Base-by-base conservation (phyloP, 2,329 filamentous ascomycete genomes). In the Westerdykella aurantiaca region DNA sequence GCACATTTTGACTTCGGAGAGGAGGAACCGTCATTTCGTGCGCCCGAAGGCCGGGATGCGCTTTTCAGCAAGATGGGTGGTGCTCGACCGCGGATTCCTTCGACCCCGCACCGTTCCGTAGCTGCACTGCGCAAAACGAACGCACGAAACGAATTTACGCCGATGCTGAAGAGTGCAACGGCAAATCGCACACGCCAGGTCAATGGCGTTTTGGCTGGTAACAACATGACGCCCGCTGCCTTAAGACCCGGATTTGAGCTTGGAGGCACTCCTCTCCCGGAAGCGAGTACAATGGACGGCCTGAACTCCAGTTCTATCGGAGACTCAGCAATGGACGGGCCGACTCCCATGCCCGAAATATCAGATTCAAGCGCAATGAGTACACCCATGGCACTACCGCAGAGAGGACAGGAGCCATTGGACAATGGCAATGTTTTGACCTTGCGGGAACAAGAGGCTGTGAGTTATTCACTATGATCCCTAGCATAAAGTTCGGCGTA, bases 401-500 rank as follows among this genome's bases (percentile, higher is more conserved):
- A 83, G 16, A 78, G 84, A 48, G 79, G 77, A 37, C 84, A 82
- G 18, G 71, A 68, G 1, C 79, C 87, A 4, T 69, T 95, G 31
- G 84, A 90, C 49, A 66, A 96, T 58, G 90, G 90, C 25, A 95
- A 96, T 57, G 85, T 94, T 61, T 77, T 96, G 55, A 95, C 93
- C 1, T 70, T 98, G 45, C 83, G 89, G 48, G 93, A 98, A 63
- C 93, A 98, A 67, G 93, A 97, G 69, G 89, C 88, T 55, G 86
- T 93, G 59, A 47, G 72, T 65, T 10, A 31, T 18, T 16, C 16
- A 10, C 6, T 16, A 3, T 18, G 7, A 12, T 35, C 11, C 16
- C 5, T 18, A 16, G n/a, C n/a, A n/a, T n/a, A n/a, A n/a, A n/a
- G n/a, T n/a, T 16, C n/a, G n/a, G 16, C 7, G 10, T 16, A 13